Conservation (phyloP, 352 stramenopile species). For the Peronospora farinosa region DNA sequence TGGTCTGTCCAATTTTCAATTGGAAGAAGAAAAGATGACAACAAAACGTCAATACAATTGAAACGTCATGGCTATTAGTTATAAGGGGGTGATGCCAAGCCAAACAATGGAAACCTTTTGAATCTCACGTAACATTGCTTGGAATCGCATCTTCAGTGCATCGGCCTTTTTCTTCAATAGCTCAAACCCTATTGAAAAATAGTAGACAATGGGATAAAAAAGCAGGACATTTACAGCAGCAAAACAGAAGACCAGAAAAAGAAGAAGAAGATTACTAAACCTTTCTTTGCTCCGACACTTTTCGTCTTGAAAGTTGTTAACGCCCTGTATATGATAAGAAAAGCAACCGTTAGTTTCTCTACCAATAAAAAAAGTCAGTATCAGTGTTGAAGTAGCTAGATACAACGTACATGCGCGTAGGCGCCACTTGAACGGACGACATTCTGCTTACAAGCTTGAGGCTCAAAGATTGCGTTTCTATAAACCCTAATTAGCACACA, state of each 20-base stretch:
- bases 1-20: slow-evolving; percentile 37
- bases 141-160: slow-evolving; percentile 95
- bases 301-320: slow-evolving; percentile 83
- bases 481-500: slow-evolving; percentile 3
- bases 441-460: slow-evolving; percentile 11
- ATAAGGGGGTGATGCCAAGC: background rate
- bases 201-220: background rate
- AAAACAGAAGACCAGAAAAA: background rate
- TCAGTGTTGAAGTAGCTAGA: background rate
- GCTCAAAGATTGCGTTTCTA: slow-evolving; percentile 20
- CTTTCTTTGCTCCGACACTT: slow-evolving; percentile 80
- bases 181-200: slow-evolving; percentile 52
- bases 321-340: slow-evolving; percentile 40
- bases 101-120: slow-evolving; percentile 46
- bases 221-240: background rate
- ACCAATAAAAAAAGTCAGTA: background rate
- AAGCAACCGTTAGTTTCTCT: background rate
- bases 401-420: slow-evolving; percentile 72
- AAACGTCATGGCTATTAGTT: background rate
- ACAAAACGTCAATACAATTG: background rate
- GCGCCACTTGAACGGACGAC: slow-evolving; percentile 55
- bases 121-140: slow-evolving; percentile 83
- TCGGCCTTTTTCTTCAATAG: slow-evolving; percentile 97
- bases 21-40: background rate
- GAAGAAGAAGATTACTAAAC: slow-evolving; percentile 24